Evolutionary conservation across 306 rosid genomes (phyloP), one percentile per base, ranked within the genome.

Genomic region (Cicer cuneatum): DNA sequence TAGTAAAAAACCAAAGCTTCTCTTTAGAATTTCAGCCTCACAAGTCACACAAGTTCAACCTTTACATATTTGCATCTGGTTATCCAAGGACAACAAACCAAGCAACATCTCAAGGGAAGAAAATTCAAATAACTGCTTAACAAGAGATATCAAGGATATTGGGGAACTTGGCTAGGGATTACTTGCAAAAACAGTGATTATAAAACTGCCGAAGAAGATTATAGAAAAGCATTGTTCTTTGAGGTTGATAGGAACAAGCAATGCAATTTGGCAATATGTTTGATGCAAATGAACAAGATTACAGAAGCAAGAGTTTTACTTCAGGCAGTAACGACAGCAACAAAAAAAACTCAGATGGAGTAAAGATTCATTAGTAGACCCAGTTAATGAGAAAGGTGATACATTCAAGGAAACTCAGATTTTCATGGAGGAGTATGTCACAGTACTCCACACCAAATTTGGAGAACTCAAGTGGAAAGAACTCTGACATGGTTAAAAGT

Each of bases 101-200:
- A 29, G 98, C 96, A 15, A 90, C 95, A 72, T 90, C 93, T 53
- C 96, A 88, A 74, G 98, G 97, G 77, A 94, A 83, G 85, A 94
- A 87, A 78, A 88, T 94, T 85, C 95, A 86, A 79, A 85, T 94
- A 71, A 94, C 90, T 38, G 74, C 92, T 51, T 93, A 90, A 65
- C 89, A 91, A 87, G 98, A 94, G 83, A 90, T 84, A 87, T 81
- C 98, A 59, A 90, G 97, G 80, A 87, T 94, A 78, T 69, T 94
- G 1, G 98, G 98, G 37, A 94, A 94, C 86, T 83, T 91, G 83
- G 98, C 97, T 35, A 91, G 97, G 97, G 98, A 96, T 69, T 94
- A 86, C 86, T 61, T 91, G 92, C 95, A 90, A 80, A 90, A 3
- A 83, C 72, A 83, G 79, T 19, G 90, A 91, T 56, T 86, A 88